These are phyloP conservation scores for Aspergillus fumigatus DNA, from an alignment of 2,329 filamentous ascomycete genomes.

Conservation along the genomic window DNA sequence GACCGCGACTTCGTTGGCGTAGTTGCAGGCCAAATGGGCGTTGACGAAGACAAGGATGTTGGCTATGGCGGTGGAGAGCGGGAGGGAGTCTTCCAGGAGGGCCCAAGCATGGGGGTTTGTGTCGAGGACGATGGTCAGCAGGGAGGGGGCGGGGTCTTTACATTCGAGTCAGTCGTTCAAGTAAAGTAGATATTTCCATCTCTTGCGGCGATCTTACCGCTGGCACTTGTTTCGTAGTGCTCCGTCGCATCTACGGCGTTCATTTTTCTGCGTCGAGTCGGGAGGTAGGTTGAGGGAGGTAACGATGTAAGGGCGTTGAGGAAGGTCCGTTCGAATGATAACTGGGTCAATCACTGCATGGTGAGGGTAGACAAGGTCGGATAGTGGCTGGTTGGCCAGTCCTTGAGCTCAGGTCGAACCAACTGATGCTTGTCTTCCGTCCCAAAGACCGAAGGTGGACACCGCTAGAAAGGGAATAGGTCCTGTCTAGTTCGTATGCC, in stretches of 20 bases:
- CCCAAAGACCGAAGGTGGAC: too few relatives aligned
- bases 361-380: too few relatives aligned
- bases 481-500: too few relatives aligned
- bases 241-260: slow-evolving; percentile 61
- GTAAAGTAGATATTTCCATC: background rate
- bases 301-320: too few relatives aligned
- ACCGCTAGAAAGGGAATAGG: too few relatives aligned
- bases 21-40: slow-evolving; percentile 89
- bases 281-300: too few relatives aligned
- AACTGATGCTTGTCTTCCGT: too few relatives aligned
- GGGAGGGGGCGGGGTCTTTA: slow-evolving; percentile 63
- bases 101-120: slow-evolving; percentile 96
- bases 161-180: background rate
- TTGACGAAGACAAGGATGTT: slow-evolving; percentile 95
- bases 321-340: too few relatives aligned
- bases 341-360: too few relatives aligned
- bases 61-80: slow-evolving; percentile 78
- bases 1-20: slow-evolving; percentile 86
- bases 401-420: too few relatives aligned
- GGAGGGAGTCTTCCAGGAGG: slow-evolving; percentile 66
- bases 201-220: slow-evolving; percentile 32
- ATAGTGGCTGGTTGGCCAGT: too few relatives aligned
- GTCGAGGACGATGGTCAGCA: slow-evolving; percentile 87
- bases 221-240: slow-evolving; percentile 47
- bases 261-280: slow-evolving; percentile 42